These are phyloP conservation scores for Fomes fomentarius DNA, from an alignment of 1,284 basidiomycete genomes.

Conservation along the genomic window DNA sequence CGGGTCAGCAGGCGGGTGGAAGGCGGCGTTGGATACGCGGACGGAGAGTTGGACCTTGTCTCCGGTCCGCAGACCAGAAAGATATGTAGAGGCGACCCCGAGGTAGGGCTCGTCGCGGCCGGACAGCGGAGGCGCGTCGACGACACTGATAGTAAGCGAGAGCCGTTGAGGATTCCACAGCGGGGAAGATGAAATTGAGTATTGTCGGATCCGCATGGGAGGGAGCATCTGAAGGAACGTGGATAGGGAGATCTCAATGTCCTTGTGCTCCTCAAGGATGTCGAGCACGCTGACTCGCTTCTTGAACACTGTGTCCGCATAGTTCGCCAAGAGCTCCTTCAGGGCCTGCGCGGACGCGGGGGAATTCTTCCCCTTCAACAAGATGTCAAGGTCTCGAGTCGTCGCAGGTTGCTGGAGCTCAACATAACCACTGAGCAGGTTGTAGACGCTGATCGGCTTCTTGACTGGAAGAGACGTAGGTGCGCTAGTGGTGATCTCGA, in stretches of 20 bases:
- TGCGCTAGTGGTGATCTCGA: constrained; percentile 40
- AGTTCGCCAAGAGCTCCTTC: constrained; percentile 33
- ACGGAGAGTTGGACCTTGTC: constrained; percentile 49
- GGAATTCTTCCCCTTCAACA: constrained; percentile 25
- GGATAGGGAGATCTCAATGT: constrained; percentile 42
- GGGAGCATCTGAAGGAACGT: constrained; percentile 48
- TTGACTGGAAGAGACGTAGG: constrained; percentile 48
- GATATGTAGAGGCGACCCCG: constrained; percentile 54
- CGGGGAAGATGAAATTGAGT: constrained; percentile 57
- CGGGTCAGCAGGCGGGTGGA: constrained; percentile 51
- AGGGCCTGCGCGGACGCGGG: constrained; percentile 24
- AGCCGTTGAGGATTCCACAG: constrained; percentile 46
- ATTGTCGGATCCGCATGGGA: constrained; percentile 52
- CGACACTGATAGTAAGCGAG: constrained; percentile 49
- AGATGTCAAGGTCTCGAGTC: constrained; percentile 39
- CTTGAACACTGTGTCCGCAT: constrained; percentile 42
- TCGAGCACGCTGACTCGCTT: constrained; percentile 48
- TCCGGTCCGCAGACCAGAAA: constrained; percentile 44
- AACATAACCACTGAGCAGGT: constrained; percentile 49
- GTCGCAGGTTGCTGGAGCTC: constrained; percentile 52
- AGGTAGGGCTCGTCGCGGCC: constrained; percentile 40
- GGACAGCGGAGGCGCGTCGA: constrained; percentile 41
- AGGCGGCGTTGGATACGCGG: constrained; percentile 41
- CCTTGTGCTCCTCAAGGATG: constrained; percentile 45
- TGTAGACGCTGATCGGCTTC: constrained; percentile 39